Evolutionary conservation across 1,284 basidiomycete genomes (phyloP).

Genomic region (Melampsora larici-populina): DNA sequence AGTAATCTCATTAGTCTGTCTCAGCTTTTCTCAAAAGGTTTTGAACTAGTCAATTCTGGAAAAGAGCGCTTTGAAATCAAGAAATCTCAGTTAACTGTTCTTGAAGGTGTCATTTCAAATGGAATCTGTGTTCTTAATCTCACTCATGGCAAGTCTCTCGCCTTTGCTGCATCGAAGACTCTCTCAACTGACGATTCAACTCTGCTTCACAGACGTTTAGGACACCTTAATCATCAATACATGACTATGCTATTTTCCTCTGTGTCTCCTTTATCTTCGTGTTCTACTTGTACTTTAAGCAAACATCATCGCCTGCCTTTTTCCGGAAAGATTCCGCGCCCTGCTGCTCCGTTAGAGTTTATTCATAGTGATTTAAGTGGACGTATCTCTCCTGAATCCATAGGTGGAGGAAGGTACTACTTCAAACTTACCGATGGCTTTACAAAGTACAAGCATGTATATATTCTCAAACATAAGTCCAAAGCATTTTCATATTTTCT

Average conservation of each 20-base stretch:
- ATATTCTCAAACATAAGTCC: conserved; percentile 8
- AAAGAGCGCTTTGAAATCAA: not conserved
- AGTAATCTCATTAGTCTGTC: not conserved
- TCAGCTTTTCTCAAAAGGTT: not conserved
- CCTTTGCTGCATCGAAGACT: not conserved
- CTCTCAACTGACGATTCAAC: not conserved
- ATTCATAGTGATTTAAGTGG: no score
- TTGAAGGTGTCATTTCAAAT: not conserved
- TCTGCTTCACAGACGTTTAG: not conserved
- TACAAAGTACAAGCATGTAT: no score
- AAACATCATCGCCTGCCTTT: conserved; percentile 21
- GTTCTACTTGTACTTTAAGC: not conserved
- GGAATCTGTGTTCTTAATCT: not conserved
- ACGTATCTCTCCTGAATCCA: no score
- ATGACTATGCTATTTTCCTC: not conserved
- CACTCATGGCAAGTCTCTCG: not conserved
- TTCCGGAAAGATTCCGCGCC: not conserved
- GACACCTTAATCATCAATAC: not conserved
- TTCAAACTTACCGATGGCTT: no score
- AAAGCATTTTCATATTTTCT: conserved; percentile 9
- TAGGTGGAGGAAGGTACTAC: no score
- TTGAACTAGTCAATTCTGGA: not conserved
- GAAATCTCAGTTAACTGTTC: not conserved
- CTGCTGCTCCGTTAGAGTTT: not conserved
- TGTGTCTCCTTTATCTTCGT: not conserved